Conservation (phyloP, 164 flowering plant species). For the Echeveria elegans region DNA sequence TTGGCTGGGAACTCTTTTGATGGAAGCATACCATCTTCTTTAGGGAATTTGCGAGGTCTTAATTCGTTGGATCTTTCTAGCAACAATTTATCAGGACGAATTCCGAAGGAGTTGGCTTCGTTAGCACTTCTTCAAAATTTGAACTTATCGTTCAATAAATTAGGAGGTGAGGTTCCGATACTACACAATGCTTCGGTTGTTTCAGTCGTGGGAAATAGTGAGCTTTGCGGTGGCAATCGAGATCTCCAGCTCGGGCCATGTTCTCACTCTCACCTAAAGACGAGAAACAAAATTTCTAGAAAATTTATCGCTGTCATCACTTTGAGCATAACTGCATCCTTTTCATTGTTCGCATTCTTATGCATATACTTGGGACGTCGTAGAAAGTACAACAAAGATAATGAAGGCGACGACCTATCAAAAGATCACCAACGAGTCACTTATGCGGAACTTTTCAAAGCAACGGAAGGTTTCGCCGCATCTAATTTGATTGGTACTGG, state of each 20-base stretch:
- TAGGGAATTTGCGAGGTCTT: background rate
- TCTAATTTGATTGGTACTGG: slow-evolving; percentile 3
- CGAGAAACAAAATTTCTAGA: background rate
- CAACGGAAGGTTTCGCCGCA: background rate
- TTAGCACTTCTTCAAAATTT: background rate
- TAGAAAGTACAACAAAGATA: background rate
- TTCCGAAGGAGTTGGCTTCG: background rate
- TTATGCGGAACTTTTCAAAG: background rate
- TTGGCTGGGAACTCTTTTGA: background rate
- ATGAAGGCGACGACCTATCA: background rate
- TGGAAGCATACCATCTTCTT: background rate
- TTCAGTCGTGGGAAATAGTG: background rate
- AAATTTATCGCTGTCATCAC: background rate
- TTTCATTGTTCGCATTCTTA: background rate
- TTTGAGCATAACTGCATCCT: background rate
- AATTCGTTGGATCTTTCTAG: background rate
- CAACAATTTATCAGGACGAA: background rate
- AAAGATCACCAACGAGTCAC: background rate
- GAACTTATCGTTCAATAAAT: background rate
- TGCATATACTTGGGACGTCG: background rate
- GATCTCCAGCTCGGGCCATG: background rate
- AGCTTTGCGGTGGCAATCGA: slow-evolving; percentile 5
- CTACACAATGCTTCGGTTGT: background rate
- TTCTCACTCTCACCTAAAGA: background rate
- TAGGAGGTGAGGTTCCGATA: slow-evolving; percentile 1